These are phyloP conservation scores for Planoprotostelium fungivorum DNA, from an alignment of 78 protist species.

Conservation along the genomic window DNA sequence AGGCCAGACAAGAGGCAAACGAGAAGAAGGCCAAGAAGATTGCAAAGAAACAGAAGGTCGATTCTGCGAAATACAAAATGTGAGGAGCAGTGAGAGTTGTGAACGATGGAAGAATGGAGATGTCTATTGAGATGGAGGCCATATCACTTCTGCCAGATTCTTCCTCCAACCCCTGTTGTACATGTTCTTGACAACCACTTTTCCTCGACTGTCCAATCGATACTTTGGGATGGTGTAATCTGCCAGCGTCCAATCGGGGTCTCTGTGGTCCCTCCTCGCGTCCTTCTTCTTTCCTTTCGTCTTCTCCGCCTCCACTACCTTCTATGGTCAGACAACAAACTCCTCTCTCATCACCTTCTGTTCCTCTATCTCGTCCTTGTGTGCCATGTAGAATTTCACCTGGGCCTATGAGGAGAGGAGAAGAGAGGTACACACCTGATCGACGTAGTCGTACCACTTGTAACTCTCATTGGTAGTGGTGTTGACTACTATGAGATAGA, in stretches of 20 bases:
- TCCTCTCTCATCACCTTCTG: neutral
- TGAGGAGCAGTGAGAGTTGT: too few species aligned
- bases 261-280: neutral
- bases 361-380: neutral
- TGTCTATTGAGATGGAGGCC: conserved; percentile 2
- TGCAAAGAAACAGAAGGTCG: neutral
- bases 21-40: neutral
- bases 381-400: neutral
- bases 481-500: conserved; percentile 21
- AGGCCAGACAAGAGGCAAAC: neutral
- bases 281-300: neutral
- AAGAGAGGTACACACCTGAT: too few species aligned
- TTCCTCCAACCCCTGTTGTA: neutral
- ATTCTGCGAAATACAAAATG: neutral
- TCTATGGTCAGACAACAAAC: neutral
- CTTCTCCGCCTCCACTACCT: neutral
- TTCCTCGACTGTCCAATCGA: neutral
- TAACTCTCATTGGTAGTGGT: conserved; percentile 41
- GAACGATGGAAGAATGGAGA: too few species aligned
- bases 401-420: too few species aligned
- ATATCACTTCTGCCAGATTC: neutral
- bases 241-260: neutral
- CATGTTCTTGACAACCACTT: neutral
- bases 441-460: conserved; percentile 45
- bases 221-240: neutral